Percentiles rank a stretch among this genome's conserved stretches.
phyloP scores from a whole-genome alignment of 441 rosid species.

The Raphanus hybrid region DNA sequence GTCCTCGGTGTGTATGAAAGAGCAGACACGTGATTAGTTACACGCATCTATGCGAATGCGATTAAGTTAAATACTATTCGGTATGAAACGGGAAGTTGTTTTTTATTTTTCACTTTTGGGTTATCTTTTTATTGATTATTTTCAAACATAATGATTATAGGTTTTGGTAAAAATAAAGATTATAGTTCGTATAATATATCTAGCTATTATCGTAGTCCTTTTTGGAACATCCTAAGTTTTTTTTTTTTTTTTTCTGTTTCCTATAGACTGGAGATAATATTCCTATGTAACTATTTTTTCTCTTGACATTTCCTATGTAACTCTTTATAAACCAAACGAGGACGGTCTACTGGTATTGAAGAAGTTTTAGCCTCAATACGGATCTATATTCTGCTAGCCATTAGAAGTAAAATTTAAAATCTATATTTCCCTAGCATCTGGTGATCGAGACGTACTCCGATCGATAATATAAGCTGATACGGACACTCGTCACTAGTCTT shows the following conservation, averaged over 20 bases:
- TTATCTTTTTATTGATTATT: neutral
- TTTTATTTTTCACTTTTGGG: neutral
- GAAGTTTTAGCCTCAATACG: too few relatives aligned
- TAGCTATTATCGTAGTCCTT: neutral
- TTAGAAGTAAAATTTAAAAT: too few relatives aligned
- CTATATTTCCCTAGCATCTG: too few relatives aligned
- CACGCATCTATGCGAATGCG: constrained; percentile 25
- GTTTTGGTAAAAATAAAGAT: neutral
- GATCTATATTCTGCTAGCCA: too few relatives aligned
- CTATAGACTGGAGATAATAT: neutral
- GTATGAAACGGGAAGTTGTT: neutral
- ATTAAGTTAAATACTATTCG: constrained; percentile 20
- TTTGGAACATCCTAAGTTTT: neutral
- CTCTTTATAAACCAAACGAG: too few relatives aligned
- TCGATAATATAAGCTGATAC: too few relatives aligned
- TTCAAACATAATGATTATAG: neutral
- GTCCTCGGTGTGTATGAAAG: constrained; percentile 14
- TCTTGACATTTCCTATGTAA: too few relatives aligned
- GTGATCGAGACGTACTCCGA: too few relatives aligned
- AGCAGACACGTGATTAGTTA: constrained; percentile 37
- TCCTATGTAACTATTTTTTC: neutral
- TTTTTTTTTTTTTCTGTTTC: neutral
- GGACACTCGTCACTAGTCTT: too few relatives aligned
- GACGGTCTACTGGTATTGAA: too few relatives aligned
- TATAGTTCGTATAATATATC: neutral